Evolutionary conservation across 495 filamentous ascomycete species (phyloP).

Genomic region (Margaritispora aquatica): DNA sequence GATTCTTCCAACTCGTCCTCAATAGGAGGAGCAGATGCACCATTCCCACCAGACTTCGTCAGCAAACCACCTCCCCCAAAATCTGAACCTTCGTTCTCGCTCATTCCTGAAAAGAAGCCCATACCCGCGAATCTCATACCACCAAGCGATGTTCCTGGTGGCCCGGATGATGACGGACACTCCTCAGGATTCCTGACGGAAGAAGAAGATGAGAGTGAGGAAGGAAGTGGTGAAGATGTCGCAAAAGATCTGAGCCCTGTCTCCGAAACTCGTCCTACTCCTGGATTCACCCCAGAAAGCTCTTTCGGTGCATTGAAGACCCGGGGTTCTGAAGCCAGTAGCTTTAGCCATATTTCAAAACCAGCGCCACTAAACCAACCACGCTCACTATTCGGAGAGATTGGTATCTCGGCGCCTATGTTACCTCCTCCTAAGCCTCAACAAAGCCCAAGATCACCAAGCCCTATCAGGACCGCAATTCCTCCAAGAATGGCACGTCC

Average conservation of each 20-base stretch:
- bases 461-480: slow-evolving; percentile 56
- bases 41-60: slow-evolving; percentile 57
- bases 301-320: slow-evolving; percentile 49
- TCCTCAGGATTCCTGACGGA: slow-evolving; percentile 26
- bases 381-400: slow-evolving; percentile 61
- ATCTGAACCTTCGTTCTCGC: slow-evolving; percentile 20
- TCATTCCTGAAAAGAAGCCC: slow-evolving; percentile 27
- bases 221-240: slow-evolving; percentile 59
- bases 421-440: slow-evolving; percentile 51
- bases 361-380: slow-evolving; percentile 3
- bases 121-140: slow-evolving; percentile 33
- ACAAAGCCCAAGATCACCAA: slow-evolving; percentile 68
- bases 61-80: slow-evolving; percentile 1
- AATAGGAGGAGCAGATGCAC: slow-evolving; percentile 37
- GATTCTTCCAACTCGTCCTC: slow-evolving; percentile 59
- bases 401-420: slow-evolving; percentile 39
- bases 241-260: slow-evolving; percentile 60
- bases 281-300: slow-evolving; percentile 56
- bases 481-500: slow-evolving; percentile 40
- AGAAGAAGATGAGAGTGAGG: slow-evolving; percentile 39
- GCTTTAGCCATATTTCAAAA: slow-evolving; percentile 13
- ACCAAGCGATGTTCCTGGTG: slow-evolving; percentile 26
- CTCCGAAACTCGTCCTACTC: slow-evolving; percentile 41
- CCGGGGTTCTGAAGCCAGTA: neutral
- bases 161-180: slow-evolving; percentile 29